Evolutionary conservation across 2,329 filamentous ascomycete genomes (phyloP).

Genomic region (Monilinia polystroma): DNA sequence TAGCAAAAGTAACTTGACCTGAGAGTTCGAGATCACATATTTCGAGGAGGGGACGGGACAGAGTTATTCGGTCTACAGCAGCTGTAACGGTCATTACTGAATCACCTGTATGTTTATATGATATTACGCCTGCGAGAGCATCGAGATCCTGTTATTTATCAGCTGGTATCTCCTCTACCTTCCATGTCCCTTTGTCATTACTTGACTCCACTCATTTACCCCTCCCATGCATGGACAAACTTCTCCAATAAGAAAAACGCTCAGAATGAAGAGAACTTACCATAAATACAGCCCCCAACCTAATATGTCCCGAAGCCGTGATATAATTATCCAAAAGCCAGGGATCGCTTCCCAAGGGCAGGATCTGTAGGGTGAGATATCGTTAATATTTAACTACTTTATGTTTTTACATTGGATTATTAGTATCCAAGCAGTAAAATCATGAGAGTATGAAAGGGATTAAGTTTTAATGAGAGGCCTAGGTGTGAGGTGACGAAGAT

Average conservation of each 20-base stretch:
- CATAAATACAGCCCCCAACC: constrained; percentile 56
- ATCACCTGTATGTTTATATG: constrained; percentile 68
- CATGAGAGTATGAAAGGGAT: too few relatives aligned
- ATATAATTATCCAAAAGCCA: constrained; percentile 71
- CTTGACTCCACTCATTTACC: too few relatives aligned
- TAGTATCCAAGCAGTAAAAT: too few relatives aligned
- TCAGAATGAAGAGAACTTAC: not conserved
- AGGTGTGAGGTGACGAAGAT: constrained; percentile 19
- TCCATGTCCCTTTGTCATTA: not conserved
- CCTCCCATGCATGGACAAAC: too few relatives aligned
- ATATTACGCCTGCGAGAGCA: constrained; percentile 67
- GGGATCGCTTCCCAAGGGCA: constrained; percentile 65
- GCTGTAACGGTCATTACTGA: constrained; percentile 46
- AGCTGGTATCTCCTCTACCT: not conserved
- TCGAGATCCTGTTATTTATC: constrained; percentile 54
- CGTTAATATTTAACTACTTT: too few relatives aligned
- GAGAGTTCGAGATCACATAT: constrained; percentile 70
- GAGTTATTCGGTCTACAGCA: constrained; percentile 43
- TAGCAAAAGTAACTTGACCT: constrained; percentile 55
- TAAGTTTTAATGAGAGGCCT: too few relatives aligned
- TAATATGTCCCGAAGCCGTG: constrained; percentile 66
- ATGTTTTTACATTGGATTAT: too few relatives aligned
- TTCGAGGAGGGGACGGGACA: constrained; percentile 63
- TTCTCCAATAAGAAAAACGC: not conserved
- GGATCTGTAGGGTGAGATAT: constrained; percentile 44